Evolutionary conservation across 1,139 yeast genomes (phyloP).

Genomic region (Kodamaea suecica): DNA sequence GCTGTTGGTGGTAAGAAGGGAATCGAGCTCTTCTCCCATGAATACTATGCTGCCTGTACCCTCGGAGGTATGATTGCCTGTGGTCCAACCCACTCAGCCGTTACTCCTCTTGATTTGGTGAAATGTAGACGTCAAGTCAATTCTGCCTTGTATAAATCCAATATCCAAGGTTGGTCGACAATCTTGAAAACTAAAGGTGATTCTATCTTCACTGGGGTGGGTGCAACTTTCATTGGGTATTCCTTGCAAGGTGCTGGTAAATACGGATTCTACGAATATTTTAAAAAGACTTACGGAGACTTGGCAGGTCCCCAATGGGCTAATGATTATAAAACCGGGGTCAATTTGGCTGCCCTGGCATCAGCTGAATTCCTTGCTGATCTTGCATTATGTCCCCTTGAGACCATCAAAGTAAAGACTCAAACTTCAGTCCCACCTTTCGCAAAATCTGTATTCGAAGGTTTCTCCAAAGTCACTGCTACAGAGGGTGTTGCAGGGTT

Average conservation of each 20-base stretch:
- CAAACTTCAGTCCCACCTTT: conserved; percentile 89
- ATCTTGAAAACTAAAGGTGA: conserved; percentile 74
- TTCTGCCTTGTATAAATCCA: conserved; percentile 65
- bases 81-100: conserved; percentile 93
- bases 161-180: conserved; percentile 71
- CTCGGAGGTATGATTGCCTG: conserved; percentile 89
- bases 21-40: conserved; percentile 59
- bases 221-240: conserved; percentile 89
- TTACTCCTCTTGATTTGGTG: conserved; percentile 89
- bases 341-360: conserved; percentile 83
- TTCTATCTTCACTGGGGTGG: conserved; percentile 79
- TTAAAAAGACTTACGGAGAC: conserved; percentile 74
- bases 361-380: conserved; percentile 93
- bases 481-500: conserved; percentile 69
- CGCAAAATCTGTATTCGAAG: conserved; percentile 61
- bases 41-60: conserved; percentile 81
- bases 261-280: conserved; percentile 89
- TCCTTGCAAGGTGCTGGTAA: conserved; percentile 95
- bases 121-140: conserved; percentile 91
- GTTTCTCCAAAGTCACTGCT: conserved; percentile 62
- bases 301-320: conserved; percentile 65
- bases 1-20: conserved; percentile 17
- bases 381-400: conserved; percentile 84
- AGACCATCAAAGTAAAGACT: conserved; percentile 87
- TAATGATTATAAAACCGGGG: conserved; percentile 63